phyloP scores from a whole-genome alignment of 1,139 yeast genomes.

The Kurtzmaniella quercitrusa region DNA sequence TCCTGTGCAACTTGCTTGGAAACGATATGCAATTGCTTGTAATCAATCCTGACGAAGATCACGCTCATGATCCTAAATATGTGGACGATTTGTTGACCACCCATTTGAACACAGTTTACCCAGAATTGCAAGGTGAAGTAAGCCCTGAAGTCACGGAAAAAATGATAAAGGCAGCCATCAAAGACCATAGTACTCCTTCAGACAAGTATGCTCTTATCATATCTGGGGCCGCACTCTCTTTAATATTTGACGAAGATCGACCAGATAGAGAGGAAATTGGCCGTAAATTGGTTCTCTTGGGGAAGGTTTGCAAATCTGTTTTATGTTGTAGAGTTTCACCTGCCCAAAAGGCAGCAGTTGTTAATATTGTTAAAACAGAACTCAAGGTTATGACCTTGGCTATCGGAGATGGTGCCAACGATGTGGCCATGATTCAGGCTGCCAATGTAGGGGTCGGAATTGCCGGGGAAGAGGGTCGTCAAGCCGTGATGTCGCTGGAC shows the following conservation, averaged over 20 bases:
- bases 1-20: slow-evolving; percentile 47
- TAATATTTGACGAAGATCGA: slow-evolving; percentile 54
- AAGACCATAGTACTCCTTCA: slow-evolving; percentile 73
- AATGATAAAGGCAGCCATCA: slow-evolving; percentile 51
- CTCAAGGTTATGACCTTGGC: slow-evolving; percentile 79
- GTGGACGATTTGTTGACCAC: slow-evolving; percentile 54
- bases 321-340: slow-evolving; percentile 98
- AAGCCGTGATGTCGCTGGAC: slow-evolving; percentile 97
- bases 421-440: slow-evolving; percentile 98
- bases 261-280: slow-evolving; percentile 27
- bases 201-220: slow-evolving; percentile 79
- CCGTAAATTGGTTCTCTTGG: slow-evolving; percentile 72
- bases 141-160: slow-evolving; percentile 49
- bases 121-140: slow-evolving; percentile 56
- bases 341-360: slow-evolving; percentile 93
- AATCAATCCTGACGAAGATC: slow-evolving; percentile 34
- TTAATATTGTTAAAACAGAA: slow-evolving; percentile 81
- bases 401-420: slow-evolving; percentile 98
- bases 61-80: slow-evolving; percentile 11
- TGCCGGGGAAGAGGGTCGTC: slow-evolving; percentile 97
- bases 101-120: slow-evolving; percentile 53
- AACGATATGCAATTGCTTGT: slow-evolving; percentile 44
- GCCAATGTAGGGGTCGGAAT: slow-evolving; percentile 99
- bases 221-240: slow-evolving; percentile 87
- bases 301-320: slow-evolving; percentile 93